phyloP scores from a whole-genome alignment of 441 rosid species.

The Gossypium davidsonii region DNA sequence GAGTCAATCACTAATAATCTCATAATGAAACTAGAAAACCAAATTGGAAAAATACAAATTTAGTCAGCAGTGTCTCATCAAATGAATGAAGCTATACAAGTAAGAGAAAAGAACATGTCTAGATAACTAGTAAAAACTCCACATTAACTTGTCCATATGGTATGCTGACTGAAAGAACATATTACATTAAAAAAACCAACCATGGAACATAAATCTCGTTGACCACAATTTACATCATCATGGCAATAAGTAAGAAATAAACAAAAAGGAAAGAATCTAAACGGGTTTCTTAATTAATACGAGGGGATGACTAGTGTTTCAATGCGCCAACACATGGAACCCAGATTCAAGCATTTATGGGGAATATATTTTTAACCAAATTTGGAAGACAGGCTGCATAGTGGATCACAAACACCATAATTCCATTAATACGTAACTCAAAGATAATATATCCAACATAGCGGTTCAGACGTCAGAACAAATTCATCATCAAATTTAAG shows the following conservation, averaged over 20 bases:
- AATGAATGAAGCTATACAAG: not conserved
- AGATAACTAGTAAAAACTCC: not conserved
- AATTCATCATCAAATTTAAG: not conserved
- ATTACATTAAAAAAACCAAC: not conserved
- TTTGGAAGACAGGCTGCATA: not conserved
- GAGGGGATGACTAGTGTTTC: not conserved
- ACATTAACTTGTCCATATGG: not conserved
- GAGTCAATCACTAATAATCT: not conserved
- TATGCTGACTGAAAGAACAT: not conserved
- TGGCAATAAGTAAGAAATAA: not conserved
- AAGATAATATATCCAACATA: not conserved
- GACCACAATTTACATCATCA: not conserved
- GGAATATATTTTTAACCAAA: not conserved
- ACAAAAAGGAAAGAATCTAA: not conserved
- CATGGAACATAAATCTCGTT: not conserved
- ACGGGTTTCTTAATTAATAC: not conserved
- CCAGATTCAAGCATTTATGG: not conserved
- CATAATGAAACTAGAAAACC: not conserved
- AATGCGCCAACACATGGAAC: not conserved
- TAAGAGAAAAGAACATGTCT: not conserved
- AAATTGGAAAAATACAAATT: not conserved
- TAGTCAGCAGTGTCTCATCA: not conserved
- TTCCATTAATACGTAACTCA: not conserved
- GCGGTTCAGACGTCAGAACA: not conserved
- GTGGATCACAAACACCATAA: not conserved